Evolutionary conservation across 1,284 basidiomycete genomes (phyloP), one percentile per base, ranked within the genome.

Genomic region (Ganoderma lucidum): DNA sequence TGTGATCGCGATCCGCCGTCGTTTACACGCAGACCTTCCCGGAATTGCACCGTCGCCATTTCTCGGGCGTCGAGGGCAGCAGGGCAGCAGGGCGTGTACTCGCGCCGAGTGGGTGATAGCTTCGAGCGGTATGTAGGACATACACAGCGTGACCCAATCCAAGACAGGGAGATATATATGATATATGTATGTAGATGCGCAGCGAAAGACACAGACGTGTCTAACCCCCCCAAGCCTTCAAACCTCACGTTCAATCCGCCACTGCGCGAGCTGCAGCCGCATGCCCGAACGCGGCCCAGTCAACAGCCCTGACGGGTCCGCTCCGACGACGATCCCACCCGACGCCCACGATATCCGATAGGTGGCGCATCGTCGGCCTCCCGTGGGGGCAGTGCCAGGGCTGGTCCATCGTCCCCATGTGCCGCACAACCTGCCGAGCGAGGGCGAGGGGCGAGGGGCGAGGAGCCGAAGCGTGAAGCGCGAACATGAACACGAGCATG

Each of bases 381-480:
- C 97, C 97, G 78, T 98, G 97, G 2, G 97, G 97, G 78, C 97
- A 99, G 70, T 97, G 96, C 96, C 98, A 99, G 0, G 97, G 98
- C 77, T 98, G 96, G 75, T 98, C 95, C 85, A 99, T 96, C 8
- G 88, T 93, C 51, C 95, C 95, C 96, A 99, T 98, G 80, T 99
- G 95, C 61, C 88, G 87, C 1, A 99, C 84, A 68, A 99, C 89
- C 94, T 96, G 66, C 23, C 23, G 23, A 1, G 23, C 23, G 23
- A 23, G 23, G 23, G 23, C 23, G 23, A 23, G 23, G 23, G 23
- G 23, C 17, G 64, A 53, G 60, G 17, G 14, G 30, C n/a, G 42
- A 55, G 45, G 74, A 58, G 51, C 39, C 69, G 69, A 65, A 37
- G 23, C 23, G 23, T 23, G 23, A 23, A 9, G 37, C 37, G 37